Percentiles rank a stretch among this genome's conserved stretches.
Evolutionary conservation across 2,329 filamentous ascomycete species (phyloP).

Genomic region (Stachybotrys elegans): DNA sequence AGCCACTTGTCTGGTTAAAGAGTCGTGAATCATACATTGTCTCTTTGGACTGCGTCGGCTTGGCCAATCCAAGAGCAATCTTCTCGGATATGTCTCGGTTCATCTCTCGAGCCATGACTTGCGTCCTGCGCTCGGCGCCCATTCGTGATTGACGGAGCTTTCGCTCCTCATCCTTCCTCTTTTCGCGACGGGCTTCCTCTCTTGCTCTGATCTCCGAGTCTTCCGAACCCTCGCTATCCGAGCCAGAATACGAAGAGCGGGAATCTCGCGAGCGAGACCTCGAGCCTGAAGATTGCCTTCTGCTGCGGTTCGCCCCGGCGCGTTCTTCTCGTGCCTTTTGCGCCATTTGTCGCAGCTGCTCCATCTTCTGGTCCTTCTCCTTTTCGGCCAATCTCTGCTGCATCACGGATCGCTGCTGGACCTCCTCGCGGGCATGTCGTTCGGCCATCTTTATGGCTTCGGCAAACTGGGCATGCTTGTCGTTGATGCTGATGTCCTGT

Average conservation of each 20-base stretch:
- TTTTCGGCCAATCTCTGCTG: constrained; percentile 95
- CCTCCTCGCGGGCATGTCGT: constrained; percentile 89
- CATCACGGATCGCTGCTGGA: constrained; percentile 88
- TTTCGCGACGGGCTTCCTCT: constrained; percentile 71
- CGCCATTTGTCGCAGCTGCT: constrained; percentile 79
- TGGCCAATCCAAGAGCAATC: constrained; percentile 88
- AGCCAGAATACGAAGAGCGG: constrained; percentile 44
- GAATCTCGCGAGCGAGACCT: constrained; percentile 35
- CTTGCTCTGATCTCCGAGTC: constrained; percentile 70
- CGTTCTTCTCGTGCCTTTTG: constrained; percentile 88
- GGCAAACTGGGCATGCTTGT: constrained; percentile 95
- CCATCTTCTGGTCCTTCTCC: constrained; percentile 91
- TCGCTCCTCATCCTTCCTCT: constrained; percentile 75
- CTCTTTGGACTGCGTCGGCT: constrained; percentile 86
- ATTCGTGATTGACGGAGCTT: constrained; percentile 91
- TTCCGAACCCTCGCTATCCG: constrained; percentile 62
- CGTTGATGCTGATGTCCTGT: constrained; percentile 93
- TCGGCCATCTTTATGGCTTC: constrained; percentile 94
- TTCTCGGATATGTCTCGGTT: constrained; percentile 97
- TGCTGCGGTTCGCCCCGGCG: constrained; percentile 44
- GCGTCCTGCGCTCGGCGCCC: constrained; percentile 86
- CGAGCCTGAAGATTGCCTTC: constrained; percentile 24
- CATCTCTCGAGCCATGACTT: constrained; percentile 91
- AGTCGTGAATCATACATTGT: constrained; percentile 95
- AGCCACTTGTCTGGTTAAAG: constrained; percentile 91